Base-by-base conservation (phyloP, 2,329 filamentous ascomycete genomes). In the Ophiostoma pallidulum region DNA sequence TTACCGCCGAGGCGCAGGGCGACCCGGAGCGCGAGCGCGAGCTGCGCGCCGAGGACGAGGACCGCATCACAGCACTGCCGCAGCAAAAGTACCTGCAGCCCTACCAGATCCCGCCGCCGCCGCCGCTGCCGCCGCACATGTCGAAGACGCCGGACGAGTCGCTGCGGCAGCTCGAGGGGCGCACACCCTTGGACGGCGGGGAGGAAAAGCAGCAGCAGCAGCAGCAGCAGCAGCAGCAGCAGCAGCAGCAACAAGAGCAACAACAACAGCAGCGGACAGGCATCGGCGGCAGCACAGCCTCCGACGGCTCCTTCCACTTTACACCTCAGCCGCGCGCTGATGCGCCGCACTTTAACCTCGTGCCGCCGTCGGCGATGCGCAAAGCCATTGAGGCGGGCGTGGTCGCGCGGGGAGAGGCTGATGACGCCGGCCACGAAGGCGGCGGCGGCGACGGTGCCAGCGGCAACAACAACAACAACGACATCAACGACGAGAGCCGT, bases 41-140 rank as follows among this genome's bases (percentile, higher is more conserved):
- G 61, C 74, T 94, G 4, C 79, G 86, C 28, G 78, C 76, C 24
- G 89, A 95, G 62, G 82, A 92, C 55, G 82, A 94, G 64, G 90
- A 95, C 60, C 79, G 77, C 46, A 84, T 95, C 58, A 86, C 86
- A 6, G 86, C 87, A 2, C 76, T 95, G 7, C 89, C 89, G 2
- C 79, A 77, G 48, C 74, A 75, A 53, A 79, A 79, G 48, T 77
- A 82, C 57, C 68, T 84, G 10, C 77, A 80, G 53, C 72, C 74
- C 18, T 74, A 77, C 56, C 62, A 64, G 49, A 62, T 63, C 2
- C 64, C 65, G 19, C 62, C 58, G 1, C 58, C 59, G 5, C 59
- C 60, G 10, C 58, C 58, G 5, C 45, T 41, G 18, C 48, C 39
- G 22, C 48, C 40, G 12, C 51, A 51, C 41, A 50, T 55, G 51